These are phyloP conservation scores for Hortiboletus flavorubellus DNA, from an alignment of 768 basidiomycete species.

Conservation along the genomic window DNA sequence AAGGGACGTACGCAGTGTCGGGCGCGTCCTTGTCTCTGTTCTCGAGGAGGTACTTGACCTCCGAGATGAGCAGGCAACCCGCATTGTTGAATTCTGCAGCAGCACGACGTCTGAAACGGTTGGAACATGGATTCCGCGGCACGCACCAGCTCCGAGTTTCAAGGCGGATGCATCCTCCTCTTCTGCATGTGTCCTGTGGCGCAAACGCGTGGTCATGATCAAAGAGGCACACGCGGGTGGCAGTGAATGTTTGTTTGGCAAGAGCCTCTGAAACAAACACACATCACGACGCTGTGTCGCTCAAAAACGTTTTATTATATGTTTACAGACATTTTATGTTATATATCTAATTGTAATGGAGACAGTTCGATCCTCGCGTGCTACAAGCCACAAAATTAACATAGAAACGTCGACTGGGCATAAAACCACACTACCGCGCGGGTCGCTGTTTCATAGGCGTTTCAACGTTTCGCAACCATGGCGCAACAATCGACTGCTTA, in stretches of 20 bases:
- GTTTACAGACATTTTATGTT: conserved; percentile 36
- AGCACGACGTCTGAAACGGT: not conserved
- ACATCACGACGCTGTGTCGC: not conserved
- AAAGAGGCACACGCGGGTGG: conserved; percentile 42
- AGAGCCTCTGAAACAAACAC: conserved; percentile 29
- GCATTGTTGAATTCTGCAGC: conserved; percentile 83
- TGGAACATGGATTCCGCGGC: too few species aligned
- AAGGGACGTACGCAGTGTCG: conserved; percentile 66
- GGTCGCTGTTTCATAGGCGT: conserved; percentile 7
- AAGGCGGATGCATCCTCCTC: conserved; percentile 85
- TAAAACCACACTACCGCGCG: conserved; percentile 14
- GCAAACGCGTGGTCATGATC: conserved; percentile 53
- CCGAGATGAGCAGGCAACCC: conserved; percentile 86
- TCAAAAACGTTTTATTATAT: conserved; percentile 30
- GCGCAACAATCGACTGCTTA: conserved; percentile 4
- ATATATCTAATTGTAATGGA: conserved; percentile 33
- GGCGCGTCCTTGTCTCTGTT: conserved; percentile 85
- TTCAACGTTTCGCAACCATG: conserved; percentile 1
- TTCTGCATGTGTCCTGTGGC: conserved; percentile 63
- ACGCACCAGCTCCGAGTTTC: conserved; percentile 71
- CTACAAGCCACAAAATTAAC: conserved; percentile 27
- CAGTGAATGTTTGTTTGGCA: conserved; percentile 41
- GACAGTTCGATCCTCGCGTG: conserved; percentile 21
- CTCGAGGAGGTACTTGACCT: conserved; percentile 88
- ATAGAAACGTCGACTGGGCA: conserved; percentile 26